Percentiles rank a stretch among this genome's conserved stretches.
These are phyloP conservation scores for Biscogniauxia mediterranea DNA, from an alignment of 2,329 filamentous ascomycete species.

Conservation along the genomic window DNA sequence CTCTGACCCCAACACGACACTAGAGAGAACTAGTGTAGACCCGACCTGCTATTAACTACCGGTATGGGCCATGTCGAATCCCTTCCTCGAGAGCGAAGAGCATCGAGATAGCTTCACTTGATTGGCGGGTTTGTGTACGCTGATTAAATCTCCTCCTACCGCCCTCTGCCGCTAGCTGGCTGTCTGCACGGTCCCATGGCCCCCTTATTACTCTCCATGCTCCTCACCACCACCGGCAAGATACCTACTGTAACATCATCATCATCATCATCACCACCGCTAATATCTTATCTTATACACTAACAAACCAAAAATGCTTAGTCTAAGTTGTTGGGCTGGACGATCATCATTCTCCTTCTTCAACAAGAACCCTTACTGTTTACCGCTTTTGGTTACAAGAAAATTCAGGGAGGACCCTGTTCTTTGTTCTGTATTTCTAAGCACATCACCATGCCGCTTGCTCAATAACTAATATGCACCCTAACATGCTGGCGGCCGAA, in stretches of 20 bases:
- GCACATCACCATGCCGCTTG: not conserved
- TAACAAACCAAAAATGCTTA: not conserved
- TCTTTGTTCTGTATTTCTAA: not conserved
- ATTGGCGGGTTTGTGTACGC: not conserved
- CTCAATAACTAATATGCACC: not conserved
- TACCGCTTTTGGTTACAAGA: not conserved
- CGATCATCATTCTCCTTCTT: not conserved
- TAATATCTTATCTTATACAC: not conserved
- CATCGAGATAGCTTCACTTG: not conserved
- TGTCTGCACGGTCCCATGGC: not conserved
- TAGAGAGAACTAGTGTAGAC: not conserved
- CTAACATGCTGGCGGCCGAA: not conserved
- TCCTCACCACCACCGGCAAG: not conserved
- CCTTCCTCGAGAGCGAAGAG: not conserved
- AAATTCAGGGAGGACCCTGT: not conserved
- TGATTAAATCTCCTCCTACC: too few relatives aligned
- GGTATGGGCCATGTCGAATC: not conserved
- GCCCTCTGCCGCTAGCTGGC: not conserved
- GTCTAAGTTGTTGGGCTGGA: not conserved
- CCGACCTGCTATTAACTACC: not conserved
- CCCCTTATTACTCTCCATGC: not conserved
- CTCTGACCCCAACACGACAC: not conserved
- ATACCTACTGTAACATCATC: not conserved
- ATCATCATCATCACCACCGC: too few relatives aligned
- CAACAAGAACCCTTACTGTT: not conserved